Percentiles rank a stretch among this genome's conserved stretches.
Conservation (phyloP, 208 protist species). For the Crithidia fasciculata region DNA sequence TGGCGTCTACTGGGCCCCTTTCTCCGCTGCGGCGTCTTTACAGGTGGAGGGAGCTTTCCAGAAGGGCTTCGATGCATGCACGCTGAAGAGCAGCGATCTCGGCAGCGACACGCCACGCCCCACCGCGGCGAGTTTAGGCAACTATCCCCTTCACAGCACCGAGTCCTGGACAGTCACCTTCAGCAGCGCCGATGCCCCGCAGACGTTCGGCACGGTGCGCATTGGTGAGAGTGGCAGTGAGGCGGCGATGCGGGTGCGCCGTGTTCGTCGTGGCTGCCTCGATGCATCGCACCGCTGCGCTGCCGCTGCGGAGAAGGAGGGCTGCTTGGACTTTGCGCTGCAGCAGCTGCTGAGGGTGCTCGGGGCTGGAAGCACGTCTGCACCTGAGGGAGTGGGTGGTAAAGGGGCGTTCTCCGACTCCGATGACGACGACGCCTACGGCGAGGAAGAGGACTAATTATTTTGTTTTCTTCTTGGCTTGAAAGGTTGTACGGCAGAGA, state of each 20-base stretch:
- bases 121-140: constrained; percentile 16
- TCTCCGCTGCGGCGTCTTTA: constrained; percentile 51
- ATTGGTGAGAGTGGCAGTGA: constrained; percentile 41
- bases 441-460: background rate
- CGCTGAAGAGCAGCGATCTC: constrained; percentile 42
- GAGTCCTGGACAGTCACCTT: constrained; percentile 74
- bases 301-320: constrained; percentile 31
- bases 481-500: too few species aligned
- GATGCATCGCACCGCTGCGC: constrained; percentile 35
- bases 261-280: constrained; percentile 30
- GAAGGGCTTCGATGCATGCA: constrained; percentile 46
- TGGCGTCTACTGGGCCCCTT: constrained; percentile 58
- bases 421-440: background rate
- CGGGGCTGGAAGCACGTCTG: background rate
- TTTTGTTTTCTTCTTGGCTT: too few species aligned
- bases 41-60: constrained; percentile 67
- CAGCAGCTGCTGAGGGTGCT: constrained; percentile 3
- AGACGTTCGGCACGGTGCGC: constrained; percentile 79
- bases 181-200: constrained; percentile 76
- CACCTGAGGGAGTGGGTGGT: too few species aligned
- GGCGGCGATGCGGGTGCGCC: constrained; percentile 24
- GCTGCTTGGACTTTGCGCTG: constrained; percentile 48
- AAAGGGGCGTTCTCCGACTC: too few species aligned
- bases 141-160: constrained; percentile 19
- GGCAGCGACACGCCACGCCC: constrained; percentile 40